phyloP scores from a whole-genome alignment of 306 rosid species.

The Ochetophila trinervis region DNA sequence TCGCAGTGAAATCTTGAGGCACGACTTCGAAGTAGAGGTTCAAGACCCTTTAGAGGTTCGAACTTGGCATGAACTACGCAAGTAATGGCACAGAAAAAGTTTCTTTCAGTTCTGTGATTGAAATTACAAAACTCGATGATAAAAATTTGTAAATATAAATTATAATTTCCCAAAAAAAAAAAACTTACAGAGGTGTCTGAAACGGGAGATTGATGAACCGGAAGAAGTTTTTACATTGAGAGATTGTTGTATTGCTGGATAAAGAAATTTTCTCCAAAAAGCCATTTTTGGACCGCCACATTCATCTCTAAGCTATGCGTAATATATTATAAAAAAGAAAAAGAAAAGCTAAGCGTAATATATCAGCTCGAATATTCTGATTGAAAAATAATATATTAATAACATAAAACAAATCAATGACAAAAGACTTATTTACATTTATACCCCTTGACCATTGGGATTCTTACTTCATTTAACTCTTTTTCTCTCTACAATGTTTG shows the following conservation, averaged over 20 bases:
- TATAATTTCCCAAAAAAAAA: background rate
- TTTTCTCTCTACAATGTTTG: no score
- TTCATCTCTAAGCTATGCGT: background rate
- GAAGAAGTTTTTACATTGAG: constrained; percentile 18
- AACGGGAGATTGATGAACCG: constrained; percentile 9
- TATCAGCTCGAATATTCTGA: background rate
- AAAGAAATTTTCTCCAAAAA: constrained; percentile 19
- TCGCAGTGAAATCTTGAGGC: constrained; percentile 24
- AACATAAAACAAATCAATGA: no score
- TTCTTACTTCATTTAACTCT: no score
- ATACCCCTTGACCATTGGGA: no score
- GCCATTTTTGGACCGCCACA: constrained; percentile 24
- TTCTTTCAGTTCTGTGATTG: background rate
- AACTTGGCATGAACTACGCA: constrained; percentile 35
- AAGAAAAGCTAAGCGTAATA: no score
- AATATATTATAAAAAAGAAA: no score
- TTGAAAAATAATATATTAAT: no score
- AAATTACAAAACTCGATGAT: background rate
- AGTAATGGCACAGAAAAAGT: background rate
- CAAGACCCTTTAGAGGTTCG: constrained; percentile 19
- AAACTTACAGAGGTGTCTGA: constrained; percentile 28
- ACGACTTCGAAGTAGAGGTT: constrained; percentile 27
- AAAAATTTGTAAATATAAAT: constrained; percentile 1
- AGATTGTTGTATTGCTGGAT: constrained; percentile 29
- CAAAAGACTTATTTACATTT: no score